Evolutionary conservation across 78 protist genomes (phyloP).

Genomic region (Protostelium mycophagum): DNA sequence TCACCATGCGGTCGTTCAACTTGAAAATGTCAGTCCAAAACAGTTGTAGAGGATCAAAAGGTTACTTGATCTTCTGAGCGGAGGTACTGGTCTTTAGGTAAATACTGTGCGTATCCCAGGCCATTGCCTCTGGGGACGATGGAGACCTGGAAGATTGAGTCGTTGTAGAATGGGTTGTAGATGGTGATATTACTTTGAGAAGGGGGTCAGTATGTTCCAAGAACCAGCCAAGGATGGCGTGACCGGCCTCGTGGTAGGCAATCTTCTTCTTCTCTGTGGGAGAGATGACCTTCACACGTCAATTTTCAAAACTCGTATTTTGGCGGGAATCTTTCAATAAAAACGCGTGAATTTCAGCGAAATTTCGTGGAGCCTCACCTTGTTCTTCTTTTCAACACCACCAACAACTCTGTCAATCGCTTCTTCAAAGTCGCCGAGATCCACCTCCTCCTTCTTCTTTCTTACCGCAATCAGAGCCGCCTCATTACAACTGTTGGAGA

Average conservation of each 20-base stretch:
- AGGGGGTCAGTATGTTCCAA: constrained; percentile 92
- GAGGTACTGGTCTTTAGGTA: constrained; percentile 87
- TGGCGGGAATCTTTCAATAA: no score
- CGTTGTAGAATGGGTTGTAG: not conserved
- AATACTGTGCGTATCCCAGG: constrained; percentile 94
- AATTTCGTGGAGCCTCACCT: no score
- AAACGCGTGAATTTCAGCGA: no score
- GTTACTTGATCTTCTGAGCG: constrained; percentile 64
- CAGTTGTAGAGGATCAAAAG: not conserved
- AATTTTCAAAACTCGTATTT: no score
- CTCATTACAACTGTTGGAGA: constrained; percentile 92
- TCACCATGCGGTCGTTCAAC: constrained; percentile 79
- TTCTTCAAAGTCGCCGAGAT: constrained; percentile 72
- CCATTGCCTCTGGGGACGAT: constrained; percentile 96
- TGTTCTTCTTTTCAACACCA: constrained; percentile 71
- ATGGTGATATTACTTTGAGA: constrained; percentile 73
- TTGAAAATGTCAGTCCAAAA: not conserved
- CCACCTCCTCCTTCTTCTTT: constrained; percentile 33
- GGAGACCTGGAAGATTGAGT: no score
- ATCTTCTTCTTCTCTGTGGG: constrained; percentile 75
- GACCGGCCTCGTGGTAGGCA: constrained; percentile 99
- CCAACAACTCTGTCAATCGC: constrained; percentile 90
- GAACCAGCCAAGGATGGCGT: constrained; percentile 96
- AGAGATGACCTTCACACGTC: no score
- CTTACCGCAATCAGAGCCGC: constrained; percentile 89